phyloP scores from a whole-genome alignment of 495 filamentous ascomycete genomes.

The Penicillium turbatum region DNA sequence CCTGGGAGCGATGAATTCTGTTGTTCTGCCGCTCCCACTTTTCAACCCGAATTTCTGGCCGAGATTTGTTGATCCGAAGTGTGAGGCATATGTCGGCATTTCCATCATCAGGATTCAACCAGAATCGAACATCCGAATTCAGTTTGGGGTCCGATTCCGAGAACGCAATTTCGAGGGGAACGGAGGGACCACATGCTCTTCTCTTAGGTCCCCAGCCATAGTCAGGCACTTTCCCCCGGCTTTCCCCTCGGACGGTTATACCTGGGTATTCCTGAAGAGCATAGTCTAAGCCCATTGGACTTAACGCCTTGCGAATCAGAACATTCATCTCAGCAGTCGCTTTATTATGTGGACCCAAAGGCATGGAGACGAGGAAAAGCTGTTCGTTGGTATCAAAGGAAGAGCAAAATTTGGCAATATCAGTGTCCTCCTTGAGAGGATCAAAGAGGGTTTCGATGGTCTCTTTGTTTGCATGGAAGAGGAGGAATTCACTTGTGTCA shows the following conservation, averaged over 20 bases:
- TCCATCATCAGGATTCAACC: not conserved
- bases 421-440: not conserved
- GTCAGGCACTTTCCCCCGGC: not conserved
- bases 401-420: not conserved
- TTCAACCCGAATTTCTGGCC: not conserved
- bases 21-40: not conserved
- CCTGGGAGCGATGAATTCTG: not conserved
- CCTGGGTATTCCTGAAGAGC: not conserved
- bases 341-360: not conserved
- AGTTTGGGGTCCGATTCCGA: not conserved
- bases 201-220: constrained; percentile 2
- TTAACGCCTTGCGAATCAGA: not conserved
- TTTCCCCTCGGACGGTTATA: not conserved
- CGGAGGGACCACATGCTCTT: not conserved
- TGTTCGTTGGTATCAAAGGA: not conserved
- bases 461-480: not conserved
- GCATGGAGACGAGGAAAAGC: not conserved
- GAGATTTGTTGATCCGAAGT: not conserved
- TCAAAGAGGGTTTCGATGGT: not conserved
- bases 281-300: not conserved
- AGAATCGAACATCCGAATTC: not conserved
- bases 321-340: not conserved
- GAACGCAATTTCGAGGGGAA: constrained; percentile 1
- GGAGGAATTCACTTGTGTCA: not conserved
- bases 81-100: not conserved